A percentile compares a stretch with the other conserved stretches of the same genome.
Evolutionary conservation across 2,329 filamentous ascomycete species (phyloP).

Genomic region (Colletotrichum ledebouriae): DNA sequence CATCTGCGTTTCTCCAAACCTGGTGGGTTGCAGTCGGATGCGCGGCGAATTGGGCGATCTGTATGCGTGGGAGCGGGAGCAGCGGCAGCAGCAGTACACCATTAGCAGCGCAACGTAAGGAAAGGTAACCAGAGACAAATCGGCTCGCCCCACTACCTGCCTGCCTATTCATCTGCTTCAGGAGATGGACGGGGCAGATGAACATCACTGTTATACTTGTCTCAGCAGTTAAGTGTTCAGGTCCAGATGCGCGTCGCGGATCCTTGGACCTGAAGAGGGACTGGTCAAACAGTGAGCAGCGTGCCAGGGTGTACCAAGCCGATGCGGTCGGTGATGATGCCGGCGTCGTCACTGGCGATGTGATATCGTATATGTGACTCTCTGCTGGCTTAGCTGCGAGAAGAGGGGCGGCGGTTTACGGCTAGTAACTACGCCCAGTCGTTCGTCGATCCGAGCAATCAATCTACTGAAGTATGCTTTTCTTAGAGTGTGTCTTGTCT

Average conservation of each 20-base stretch:
- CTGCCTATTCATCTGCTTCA: no score
- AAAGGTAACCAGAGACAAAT: no score
- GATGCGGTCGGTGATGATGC: slow-evolving; percentile 2
- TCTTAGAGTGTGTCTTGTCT: slow-evolving; percentile 1
- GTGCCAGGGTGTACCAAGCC: slow-evolving; percentile 3
- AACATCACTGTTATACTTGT: background rate
- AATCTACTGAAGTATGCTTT: slow-evolving; percentile 3
- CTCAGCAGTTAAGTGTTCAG: background rate
- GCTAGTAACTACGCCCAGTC: background rate
- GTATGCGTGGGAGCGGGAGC: slow-evolving; percentile 28
- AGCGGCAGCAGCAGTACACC: background rate
- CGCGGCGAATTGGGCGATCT: slow-evolving; percentile 37
- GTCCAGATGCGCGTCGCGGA: slow-evolving; percentile 9
- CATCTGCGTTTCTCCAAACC: slow-evolving; percentile 17
- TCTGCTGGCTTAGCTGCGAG: slow-evolving; percentile 14
- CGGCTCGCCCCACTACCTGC: no score
- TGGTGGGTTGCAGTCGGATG: slow-evolving; percentile 32
- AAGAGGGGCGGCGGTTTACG: background rate
- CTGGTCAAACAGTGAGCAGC: background rate
- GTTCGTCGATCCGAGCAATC: slow-evolving; percentile 30
- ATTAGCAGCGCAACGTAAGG: slow-evolving; percentile 14
- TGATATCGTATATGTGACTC: slow-evolving; percentile 20
- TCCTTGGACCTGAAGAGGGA: background rate
- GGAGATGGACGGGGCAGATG: no score
- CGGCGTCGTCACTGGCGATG: slow-evolving; percentile 13